Conservation (phyloP, 257 asterid genomes). For the Gentiana macrophylla region DNA sequence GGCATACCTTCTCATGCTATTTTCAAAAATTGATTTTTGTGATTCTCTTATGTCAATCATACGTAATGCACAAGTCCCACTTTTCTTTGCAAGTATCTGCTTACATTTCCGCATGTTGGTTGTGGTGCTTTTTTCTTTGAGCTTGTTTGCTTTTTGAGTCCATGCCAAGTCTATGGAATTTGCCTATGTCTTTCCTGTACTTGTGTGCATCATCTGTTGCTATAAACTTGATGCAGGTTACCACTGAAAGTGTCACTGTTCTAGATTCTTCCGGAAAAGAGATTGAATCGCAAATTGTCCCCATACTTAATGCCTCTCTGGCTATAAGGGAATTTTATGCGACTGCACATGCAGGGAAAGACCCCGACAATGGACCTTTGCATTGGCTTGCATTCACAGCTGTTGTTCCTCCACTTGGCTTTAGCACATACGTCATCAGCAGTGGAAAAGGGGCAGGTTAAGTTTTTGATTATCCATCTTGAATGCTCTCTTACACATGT, state of each 20-base stretch:
- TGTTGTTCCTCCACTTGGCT: slow-evolving; percentile 72
- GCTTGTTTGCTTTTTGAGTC: too few relatives aligned
- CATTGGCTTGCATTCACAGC: slow-evolving; percentile 65
- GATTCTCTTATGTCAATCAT: too few relatives aligned
- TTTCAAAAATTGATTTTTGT: too few relatives aligned
- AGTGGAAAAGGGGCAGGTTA: slow-evolving; percentile 36
- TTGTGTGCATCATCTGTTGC: background rate
- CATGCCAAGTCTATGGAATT: too few relatives aligned
- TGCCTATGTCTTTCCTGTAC: background rate
- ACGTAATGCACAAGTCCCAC: too few relatives aligned
- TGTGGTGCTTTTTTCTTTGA: too few relatives aligned
- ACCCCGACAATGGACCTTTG: slow-evolving; percentile 33
- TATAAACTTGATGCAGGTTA: slow-evolving; percentile 33
- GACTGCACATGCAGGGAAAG: slow-evolving; percentile 45
- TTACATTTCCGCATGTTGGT: too few relatives aligned
- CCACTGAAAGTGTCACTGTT: slow-evolving; percentile 47
- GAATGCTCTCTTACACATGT: too few relatives aligned
- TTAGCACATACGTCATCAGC: slow-evolving; percentile 53
- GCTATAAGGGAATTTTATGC: slow-evolving; percentile 25
- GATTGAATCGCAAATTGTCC: slow-evolving; percentile 61
- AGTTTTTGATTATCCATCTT: background rate
- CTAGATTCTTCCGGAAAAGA: slow-evolving; percentile 56
- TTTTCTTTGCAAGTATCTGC: too few relatives aligned
- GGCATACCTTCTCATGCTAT: too few relatives aligned
- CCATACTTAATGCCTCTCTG: slow-evolving; percentile 41